These are phyloP conservation scores for Ilyonectria sp. DNA, from an alignment of 2,329 filamentous ascomycete species.

Conservation along the genomic window DNA sequence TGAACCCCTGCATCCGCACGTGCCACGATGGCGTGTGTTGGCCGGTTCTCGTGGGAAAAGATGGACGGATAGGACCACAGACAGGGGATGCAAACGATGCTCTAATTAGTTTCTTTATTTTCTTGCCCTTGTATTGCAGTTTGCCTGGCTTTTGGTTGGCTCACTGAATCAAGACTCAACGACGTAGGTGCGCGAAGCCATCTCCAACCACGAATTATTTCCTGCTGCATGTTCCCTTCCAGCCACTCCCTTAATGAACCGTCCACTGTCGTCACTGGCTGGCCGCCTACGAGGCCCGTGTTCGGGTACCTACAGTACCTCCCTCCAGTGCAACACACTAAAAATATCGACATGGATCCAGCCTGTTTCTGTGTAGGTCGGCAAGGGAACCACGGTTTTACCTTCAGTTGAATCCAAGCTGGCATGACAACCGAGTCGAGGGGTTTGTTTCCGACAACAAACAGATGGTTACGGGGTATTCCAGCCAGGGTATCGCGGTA, in stretches of 20 bases:
- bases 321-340: conserved; percentile 5
- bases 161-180: neutral
- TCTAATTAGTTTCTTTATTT: neutral
- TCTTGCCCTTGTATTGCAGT: neutral
- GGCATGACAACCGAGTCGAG: conserved; percentile 28
- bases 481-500: neutral
- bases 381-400: conserved; percentile 26
- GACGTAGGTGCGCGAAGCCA: neutral
- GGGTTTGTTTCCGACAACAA: conserved; percentile 23
- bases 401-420: conserved; percentile 17
- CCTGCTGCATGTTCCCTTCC: neutral
- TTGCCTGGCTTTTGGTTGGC: neutral
- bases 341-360: conserved; percentile 26
- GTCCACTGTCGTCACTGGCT: neutral
- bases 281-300: neutral
- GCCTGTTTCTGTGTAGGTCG: conserved; percentile 23
- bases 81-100: neutral
- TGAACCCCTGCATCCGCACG: conserved; percentile 48
- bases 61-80: neutral
- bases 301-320: conserved; percentile 1
- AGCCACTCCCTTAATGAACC: no score
- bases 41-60: conserved; percentile 16
- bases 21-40: conserved; percentile 41
- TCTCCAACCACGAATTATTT: neutral
- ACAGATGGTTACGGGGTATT: neutral